These are phyloP conservation scores for Skeletonema grethae DNA, from an alignment of 108 stramenopile genomes.

Conservation along the genomic window DNA sequence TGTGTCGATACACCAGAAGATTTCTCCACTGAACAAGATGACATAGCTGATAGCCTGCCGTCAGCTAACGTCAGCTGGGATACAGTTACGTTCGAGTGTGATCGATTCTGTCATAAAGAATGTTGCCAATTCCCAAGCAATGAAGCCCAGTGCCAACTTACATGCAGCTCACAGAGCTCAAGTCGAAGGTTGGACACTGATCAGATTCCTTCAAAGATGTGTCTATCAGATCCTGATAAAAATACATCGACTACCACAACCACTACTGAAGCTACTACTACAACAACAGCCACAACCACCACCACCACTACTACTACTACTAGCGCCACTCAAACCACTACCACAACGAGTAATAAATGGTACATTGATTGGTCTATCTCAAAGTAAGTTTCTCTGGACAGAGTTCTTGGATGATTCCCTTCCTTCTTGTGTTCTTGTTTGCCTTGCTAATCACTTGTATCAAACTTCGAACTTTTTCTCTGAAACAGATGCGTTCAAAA, in stretches of 20 bases:
- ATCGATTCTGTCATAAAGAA: constrained; percentile 1
- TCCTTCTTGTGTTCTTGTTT: background rate
- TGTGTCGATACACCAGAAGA: constrained; percentile 19
- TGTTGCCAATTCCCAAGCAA: constrained; percentile 6
- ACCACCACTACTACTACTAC: background rate
- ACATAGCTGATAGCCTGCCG: background rate
- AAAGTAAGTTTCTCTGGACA: constrained; percentile 2
- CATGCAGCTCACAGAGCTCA: constrained; percentile 1
- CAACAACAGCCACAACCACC: background rate
- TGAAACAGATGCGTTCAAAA: constrained; percentile 10
- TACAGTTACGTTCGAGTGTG: background rate
- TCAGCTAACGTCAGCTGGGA: background rate
- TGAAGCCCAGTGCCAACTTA: background rate
- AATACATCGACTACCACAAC: background rate
- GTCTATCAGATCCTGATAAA: background rate
- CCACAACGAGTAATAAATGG: constrained; percentile 2
- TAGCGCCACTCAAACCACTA: too few species aligned
- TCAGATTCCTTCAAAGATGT: constrained; percentile 8
- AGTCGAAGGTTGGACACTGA: background rate
- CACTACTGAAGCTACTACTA: background rate
- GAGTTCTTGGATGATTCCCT: background rate
- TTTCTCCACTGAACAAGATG: background rate
- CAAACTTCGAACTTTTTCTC: background rate
- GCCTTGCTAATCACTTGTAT: background rate
- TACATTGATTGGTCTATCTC: constrained; percentile 6